A percentile compares a stretch with the other conserved stretches of the same genome.
phyloP scores from a whole-genome alignment of 331 rosid genomes.

The Malus hybrid region DNA sequence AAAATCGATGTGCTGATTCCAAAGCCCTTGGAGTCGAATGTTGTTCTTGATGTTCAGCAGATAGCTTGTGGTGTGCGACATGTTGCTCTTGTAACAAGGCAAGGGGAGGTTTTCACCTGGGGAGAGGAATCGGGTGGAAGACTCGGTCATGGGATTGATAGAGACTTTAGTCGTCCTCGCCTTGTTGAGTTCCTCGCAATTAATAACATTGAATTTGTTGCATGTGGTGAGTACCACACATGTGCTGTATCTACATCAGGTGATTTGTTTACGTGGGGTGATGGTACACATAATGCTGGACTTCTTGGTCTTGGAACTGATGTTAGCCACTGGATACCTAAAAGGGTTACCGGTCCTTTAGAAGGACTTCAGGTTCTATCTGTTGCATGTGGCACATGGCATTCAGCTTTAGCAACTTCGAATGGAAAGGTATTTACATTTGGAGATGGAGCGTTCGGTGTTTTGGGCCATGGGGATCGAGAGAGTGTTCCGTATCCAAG shows the following conservation, averaged over 20 bases:
- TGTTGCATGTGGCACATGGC: slow-evolving; percentile 91
- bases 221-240: slow-evolving; percentile 90
- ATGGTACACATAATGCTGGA: slow-evolving; percentile 68
- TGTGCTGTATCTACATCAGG: slow-evolving; percentile 75
- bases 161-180: slow-evolving; percentile 47
- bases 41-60: slow-evolving; percentile 89
- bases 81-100: slow-evolving; percentile 77
- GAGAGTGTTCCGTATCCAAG: slow-evolving; percentile 60
- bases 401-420: slow-evolving; percentile 74
- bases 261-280: slow-evolving; percentile 91
- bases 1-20: slow-evolving; percentile 63
- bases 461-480: slow-evolving; percentile 85
- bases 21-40: slow-evolving; percentile 66
- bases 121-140: slow-evolving; percentile 94
- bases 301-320: slow-evolving; percentile 93
- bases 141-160: slow-evolving; percentile 85
- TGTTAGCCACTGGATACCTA: slow-evolving; percentile 75
- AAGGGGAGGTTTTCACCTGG: slow-evolving; percentile 97
- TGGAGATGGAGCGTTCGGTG: slow-evolving; percentile 92
- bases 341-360: slow-evolving; percentile 52
- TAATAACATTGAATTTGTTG: slow-evolving; percentile 47
- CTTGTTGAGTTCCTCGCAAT: slow-evolving; percentile 74
- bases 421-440: slow-evolving; percentile 74
- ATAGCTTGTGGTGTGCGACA: slow-evolving; percentile 73
- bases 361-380: slow-evolving; percentile 85